These are phyloP conservation scores for Aphanocladium album DNA, from an alignment of 2,329 filamentous ascomycete species.

Conservation along the genomic window DNA sequence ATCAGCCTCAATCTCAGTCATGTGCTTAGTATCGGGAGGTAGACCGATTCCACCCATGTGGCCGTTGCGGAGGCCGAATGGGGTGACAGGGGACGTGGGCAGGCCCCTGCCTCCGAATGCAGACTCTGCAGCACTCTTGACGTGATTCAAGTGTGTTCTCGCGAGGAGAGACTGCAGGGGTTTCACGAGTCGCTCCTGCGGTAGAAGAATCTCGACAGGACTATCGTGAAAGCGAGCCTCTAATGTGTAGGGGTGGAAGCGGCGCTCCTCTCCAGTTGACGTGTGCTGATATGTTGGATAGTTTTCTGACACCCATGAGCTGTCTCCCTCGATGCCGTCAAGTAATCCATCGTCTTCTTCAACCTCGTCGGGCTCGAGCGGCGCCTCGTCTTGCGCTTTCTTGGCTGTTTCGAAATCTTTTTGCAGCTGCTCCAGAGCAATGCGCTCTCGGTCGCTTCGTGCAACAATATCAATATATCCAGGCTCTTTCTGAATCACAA, in stretches of 20 bases:
- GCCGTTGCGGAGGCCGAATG: slow-evolving; percentile 48
- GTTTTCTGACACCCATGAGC: neutral
- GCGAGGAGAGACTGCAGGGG: slow-evolving; percentile 67
- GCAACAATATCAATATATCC: slow-evolving; percentile 45
- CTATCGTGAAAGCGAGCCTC: slow-evolving; percentile 69
- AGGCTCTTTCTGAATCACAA: slow-evolving; percentile 20
- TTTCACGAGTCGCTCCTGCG: slow-evolving; percentile 60
- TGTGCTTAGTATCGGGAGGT: slow-evolving; percentile 57
- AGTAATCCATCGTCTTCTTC: slow-evolving; percentile 28
- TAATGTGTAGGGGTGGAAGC: slow-evolving; percentile 69
- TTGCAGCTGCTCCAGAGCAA: slow-evolving; percentile 49
- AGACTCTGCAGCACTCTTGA: slow-evolving; percentile 65
- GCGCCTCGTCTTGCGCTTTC: slow-evolving; percentile 30
- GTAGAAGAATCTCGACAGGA: slow-evolving; percentile 71
- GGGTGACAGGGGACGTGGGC: slow-evolving; percentile 71
- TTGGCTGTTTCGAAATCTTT: slow-evolving; percentile 49
- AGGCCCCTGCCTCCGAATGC: slow-evolving; percentile 73
- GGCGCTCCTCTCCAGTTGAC: slow-evolving; percentile 29
- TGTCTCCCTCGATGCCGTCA: neutral
- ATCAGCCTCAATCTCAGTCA: slow-evolving; percentile 73
- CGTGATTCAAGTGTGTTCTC: slow-evolving; percentile 66
- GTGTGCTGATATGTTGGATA: neutral
- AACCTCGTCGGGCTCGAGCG: slow-evolving; percentile 23
- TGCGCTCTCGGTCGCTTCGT: slow-evolving; percentile 51
- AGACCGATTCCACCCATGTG: slow-evolving; percentile 62